phyloP scores from a whole-genome alignment of 768 basidiomycete genomes.

The Boletus speciosus region DNA sequence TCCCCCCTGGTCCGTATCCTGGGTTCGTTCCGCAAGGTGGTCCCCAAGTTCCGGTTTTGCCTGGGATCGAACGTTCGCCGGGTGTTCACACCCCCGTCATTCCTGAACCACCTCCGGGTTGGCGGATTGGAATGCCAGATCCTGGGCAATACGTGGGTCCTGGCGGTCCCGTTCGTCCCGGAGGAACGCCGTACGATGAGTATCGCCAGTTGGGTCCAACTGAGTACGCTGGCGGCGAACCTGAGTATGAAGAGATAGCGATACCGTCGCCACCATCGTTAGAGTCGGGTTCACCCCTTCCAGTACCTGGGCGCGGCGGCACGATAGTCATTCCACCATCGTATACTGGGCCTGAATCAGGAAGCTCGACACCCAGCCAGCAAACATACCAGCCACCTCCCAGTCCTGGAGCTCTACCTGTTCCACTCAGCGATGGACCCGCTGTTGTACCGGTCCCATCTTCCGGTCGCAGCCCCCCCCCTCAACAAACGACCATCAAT shows the following conservation, averaged over 20 bases:
- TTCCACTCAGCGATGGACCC: constrained; percentile 13
- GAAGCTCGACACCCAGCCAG: constrained; percentile 26
- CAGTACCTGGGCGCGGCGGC: constrained; percentile 14
- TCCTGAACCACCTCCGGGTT: constrained; percentile 15
- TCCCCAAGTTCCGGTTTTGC: constrained; percentile 23
- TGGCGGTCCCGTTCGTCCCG: constrained; percentile 36
- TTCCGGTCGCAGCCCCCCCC: constrained; percentile 6
- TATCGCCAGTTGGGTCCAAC: constrained; percentile 4
- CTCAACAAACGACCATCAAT: constrained; percentile 15
- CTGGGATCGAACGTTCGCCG: constrained; percentile 8
- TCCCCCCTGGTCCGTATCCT: constrained; percentile 17
- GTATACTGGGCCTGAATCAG: constrained; percentile 10
- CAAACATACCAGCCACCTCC: constrained; percentile 14
- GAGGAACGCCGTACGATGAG: constrained; percentile 20
- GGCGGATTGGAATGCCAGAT: constrained; percentile 24
- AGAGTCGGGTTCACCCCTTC: constrained; percentile 15
- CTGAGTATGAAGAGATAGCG: constrained; percentile 16
- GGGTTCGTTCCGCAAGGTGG: constrained; percentile 23
- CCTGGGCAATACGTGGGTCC: constrained; percentile 11
- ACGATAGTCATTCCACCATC: constrained; percentile 15
- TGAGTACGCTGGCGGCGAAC: constrained; percentile 4
- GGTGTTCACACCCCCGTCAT: constrained; percentile 22
- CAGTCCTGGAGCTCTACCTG: constrained; percentile 12
- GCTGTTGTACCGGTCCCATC: constrained; percentile 16
- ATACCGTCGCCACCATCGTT: constrained; percentile 23